Base-by-base conservation (phyloP, 345 rosid species). In the Rhizophora mangle region DNA sequence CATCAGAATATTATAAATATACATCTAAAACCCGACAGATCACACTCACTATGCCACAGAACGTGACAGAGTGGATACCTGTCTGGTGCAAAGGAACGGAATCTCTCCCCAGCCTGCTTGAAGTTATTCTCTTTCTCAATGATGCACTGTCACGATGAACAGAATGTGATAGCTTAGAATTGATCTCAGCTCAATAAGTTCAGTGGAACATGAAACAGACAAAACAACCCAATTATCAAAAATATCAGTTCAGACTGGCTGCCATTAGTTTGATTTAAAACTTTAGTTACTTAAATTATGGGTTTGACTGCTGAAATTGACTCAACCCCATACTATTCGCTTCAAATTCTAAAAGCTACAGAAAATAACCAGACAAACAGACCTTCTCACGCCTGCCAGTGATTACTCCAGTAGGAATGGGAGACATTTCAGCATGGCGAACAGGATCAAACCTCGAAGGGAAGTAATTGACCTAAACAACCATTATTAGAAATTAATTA, bases 61-160 rank as follows among this genome's bases (percentile, higher is more conserved):
- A 13, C 49, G 16, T 43, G 49, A 43, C 49, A 43, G 18, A 43
- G n/a, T 7, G n/a, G 31, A 30, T 56, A 76, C 79, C 75, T 76
- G 65, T 76, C 80, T 9, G 80, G 69, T 32, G 72, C 10, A 26
- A 67, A 76, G 20, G 80, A 71, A 15, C 80, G 72, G 69, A 37
- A 76, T 72, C 80, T 71, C 22, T 76, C 76, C 51, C 80, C 80
- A 29, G 80, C 56, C 27, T 72, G 80, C 66, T 76, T 76, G 68
- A 76, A 76, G 69, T 76, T 76, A 62, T 76, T 76, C 76, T 76
- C 80, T 53, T 71, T 76, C 19, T 60, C 53, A 58, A 72, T 72
- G 29, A 64, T 11, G 30, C 75, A 22, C 75, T 72, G 64, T 21
- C 29, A 6, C n/a, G 27, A 58, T 5, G 3, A 32, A 20, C 37